Evolutionary conservation across 495 filamentous ascomycete species (phyloP), one percentile per base, ranked within the genome.

Genomic region (Talaromyces borbonicus): DNA sequence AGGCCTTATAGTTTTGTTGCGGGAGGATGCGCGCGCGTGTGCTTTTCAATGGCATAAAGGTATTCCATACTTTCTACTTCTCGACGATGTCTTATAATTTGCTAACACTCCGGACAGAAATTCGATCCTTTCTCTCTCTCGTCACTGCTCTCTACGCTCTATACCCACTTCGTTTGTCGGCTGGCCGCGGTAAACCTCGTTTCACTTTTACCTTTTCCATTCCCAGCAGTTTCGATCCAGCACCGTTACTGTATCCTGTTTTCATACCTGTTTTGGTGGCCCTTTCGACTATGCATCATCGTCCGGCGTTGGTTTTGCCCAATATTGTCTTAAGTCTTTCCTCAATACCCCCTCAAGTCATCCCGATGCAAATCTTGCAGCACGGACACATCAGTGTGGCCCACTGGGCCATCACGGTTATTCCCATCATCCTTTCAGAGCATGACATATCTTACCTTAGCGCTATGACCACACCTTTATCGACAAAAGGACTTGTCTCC

Each of bases 201-300:
- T n/a, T 54, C 50, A 47, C 50, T 59, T 22, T 60, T 58, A 62
- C 59, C 22, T 67, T 73, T 56, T 77, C 60, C 36, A 67, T 94
- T 14, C 85, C 87, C 1, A 56, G 79, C 9, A 69, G 74, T 20
- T 95, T 97, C 59, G 92, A 98, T 56, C 92, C 88, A 2, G 92
- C 92, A 12, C 87, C 92, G 5, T 66, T 97, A 7, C 68, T 98
- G 15, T 98, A 97, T 55, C 93, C 92, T 2, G 68, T 81, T 1
- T 51, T 83, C 0, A 69, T 95, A 6, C 87, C 92, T 2, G 54
- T 92, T 6, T 71, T 87, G 15, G 81, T 94, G 27, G 82, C 92
- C 3, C 60, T 92, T 4, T 83, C 88, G 12, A 69, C 95, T n/a
- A 73, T 79, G 20, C 68, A 74, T 16, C 66, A 72, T 38, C 68